A percentile compares a stretch with the other conserved stretches of the same genome.
phyloP scores from a whole-genome alignment of 75 land plant species.

The Azolla pinnata region DNA sequence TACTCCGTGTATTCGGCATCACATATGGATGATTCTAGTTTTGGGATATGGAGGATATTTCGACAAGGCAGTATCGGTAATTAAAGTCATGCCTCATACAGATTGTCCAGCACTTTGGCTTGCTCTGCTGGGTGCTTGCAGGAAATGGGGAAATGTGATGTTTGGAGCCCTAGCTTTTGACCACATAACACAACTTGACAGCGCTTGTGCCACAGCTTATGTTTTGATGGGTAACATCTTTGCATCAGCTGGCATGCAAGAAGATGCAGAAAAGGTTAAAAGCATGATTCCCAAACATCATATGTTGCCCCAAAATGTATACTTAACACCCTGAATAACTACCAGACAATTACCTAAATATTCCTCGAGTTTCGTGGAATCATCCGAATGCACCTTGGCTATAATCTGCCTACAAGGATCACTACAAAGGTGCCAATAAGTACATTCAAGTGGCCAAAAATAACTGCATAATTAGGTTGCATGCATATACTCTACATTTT shows the following conservation, averaged over 20 bases:
- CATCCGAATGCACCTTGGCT: too few relatives aligned
- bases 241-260: background rate
- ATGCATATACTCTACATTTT: too few relatives aligned
- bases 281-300: too few relatives aligned
- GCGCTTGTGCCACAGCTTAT: constrained; percentile 1
- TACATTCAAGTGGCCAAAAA: too few relatives aligned
- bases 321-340: too few relatives aligned
- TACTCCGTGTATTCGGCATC: constrained; percentile 20
- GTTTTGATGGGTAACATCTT: constrained; percentile 4
- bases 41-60: constrained; percentile 22
- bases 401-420: too few relatives aligned
- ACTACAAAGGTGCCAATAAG: too few relatives aligned
- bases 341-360: too few relatives aligned
- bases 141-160: constrained; percentile 13
- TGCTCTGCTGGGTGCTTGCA: constrained; percentile 22
- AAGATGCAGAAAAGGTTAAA: background rate
- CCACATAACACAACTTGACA: background rate
- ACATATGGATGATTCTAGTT: constrained; percentile 30
- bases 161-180: constrained; percentile 12
- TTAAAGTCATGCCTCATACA: constrained; percentile 17
- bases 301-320: too few relatives aligned
- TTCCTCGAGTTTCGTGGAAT: too few relatives aligned
- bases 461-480: too few relatives aligned
- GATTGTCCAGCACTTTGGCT: constrained; percentile 7
- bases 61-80: constrained; percentile 16